Conservation (phyloP, 2,329 filamentous ascomycete species). For the Pseudocercospora pini-densiflorae region DNA sequence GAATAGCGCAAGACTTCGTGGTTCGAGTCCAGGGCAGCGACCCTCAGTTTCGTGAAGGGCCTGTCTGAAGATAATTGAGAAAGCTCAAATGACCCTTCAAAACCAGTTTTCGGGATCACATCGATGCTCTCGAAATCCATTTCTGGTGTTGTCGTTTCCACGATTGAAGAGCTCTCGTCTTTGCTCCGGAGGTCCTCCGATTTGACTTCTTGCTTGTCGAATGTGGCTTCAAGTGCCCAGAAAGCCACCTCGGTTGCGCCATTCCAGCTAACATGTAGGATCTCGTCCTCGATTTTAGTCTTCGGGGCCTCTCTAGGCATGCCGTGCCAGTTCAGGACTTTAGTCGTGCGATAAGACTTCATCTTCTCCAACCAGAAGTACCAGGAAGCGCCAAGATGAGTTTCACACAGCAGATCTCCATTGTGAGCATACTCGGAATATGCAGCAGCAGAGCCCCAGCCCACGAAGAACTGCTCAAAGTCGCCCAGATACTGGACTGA, state of each 20-base stretch:
- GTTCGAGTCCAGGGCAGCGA: slow-evolving; percentile 30
- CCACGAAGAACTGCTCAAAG: slow-evolving; percentile 55
- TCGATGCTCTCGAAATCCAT: slow-evolving; percentile 21
- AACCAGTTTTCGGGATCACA: slow-evolving; percentile 28
- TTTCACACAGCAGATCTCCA: slow-evolving; percentile 48
- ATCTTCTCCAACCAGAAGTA: slow-evolving; percentile 37
- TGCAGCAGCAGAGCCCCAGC: slow-evolving; percentile 60
- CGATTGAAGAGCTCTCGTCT: slow-evolving; percentile 58
- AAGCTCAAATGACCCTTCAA: slow-evolving; percentile 32
- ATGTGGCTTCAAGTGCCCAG: slow-evolving; percentile 48
- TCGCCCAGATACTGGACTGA: slow-evolving; percentile 56
- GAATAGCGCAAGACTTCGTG: slow-evolving; percentile 30
- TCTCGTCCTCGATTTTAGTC: slow-evolving; percentile 29
- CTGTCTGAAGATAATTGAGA: slow-evolving; percentile 13
- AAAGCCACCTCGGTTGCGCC: slow-evolving; percentile 51
- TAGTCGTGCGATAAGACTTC: slow-evolving; percentile 45
- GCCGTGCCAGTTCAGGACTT: slow-evolving; percentile 38
- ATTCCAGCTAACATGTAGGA: slow-evolving; percentile 59
- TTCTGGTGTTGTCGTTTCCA: not conserved
- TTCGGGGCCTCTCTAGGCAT: slow-evolving; percentile 33
- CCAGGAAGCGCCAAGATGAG: slow-evolving; percentile 46
- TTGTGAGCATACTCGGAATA: slow-evolving; percentile 53
- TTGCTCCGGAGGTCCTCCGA: slow-evolving; percentile 77
- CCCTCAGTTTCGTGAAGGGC: slow-evolving; percentile 23
- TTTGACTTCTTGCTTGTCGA: slow-evolving; percentile 56